These are phyloP conservation scores for Monosporascus cannonballus DNA, from an alignment of 2,329 filamentous ascomycete species.

Conservation along the genomic window DNA sequence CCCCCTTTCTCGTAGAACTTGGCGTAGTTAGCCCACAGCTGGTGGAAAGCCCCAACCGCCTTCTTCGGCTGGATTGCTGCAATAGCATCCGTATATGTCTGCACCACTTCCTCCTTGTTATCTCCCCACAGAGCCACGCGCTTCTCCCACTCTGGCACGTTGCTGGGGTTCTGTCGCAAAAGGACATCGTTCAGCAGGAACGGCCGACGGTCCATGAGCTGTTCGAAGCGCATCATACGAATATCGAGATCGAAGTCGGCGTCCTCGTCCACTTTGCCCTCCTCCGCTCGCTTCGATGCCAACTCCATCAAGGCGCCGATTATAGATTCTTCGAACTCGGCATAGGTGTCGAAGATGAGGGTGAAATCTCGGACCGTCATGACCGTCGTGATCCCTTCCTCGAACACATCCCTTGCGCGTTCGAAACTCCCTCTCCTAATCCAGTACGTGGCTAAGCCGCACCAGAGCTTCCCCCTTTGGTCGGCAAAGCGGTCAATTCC, in stretches of 20 bases:
- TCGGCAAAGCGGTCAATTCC: constrained; percentile 88
- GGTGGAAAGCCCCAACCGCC: constrained; percentile 86
- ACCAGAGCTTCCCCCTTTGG: constrained; percentile 92
- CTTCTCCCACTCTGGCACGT: constrained; percentile 95
- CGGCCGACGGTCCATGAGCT: constrained; percentile 92
- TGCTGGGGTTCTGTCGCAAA: constrained; percentile 91
- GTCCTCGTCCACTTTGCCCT: constrained; percentile 70
- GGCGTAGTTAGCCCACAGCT: constrained; percentile 93
- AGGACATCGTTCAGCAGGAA: constrained; percentile 96
- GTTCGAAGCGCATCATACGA: constrained; percentile 95
- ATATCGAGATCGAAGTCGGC: constrained; percentile 94
- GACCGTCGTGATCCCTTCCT: constrained; percentile 93
- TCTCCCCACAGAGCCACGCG: constrained; percentile 92
- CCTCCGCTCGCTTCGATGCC: constrained; percentile 72
- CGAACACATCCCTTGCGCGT: constrained; percentile 84
- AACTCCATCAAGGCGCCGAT: constrained; percentile 88
- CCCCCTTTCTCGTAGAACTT: constrained; percentile 92
- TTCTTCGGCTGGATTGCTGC: constrained; percentile 91
- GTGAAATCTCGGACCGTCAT: constrained; percentile 99
- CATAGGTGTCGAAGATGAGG: constrained; percentile 91
- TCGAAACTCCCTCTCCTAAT: constrained; percentile 90
- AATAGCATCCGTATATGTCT: constrained; percentile 93
- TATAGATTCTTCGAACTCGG: constrained; percentile 94
- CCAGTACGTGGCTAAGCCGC: constrained; percentile 92
- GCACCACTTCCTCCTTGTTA: constrained; percentile 84